A percentile compares a stretch with the other conserved stretches of the same genome.
Evolutionary conservation across 805 yeast genomes (phyloP).

Genomic region (Metschnikowia noctiluminum): DNA sequence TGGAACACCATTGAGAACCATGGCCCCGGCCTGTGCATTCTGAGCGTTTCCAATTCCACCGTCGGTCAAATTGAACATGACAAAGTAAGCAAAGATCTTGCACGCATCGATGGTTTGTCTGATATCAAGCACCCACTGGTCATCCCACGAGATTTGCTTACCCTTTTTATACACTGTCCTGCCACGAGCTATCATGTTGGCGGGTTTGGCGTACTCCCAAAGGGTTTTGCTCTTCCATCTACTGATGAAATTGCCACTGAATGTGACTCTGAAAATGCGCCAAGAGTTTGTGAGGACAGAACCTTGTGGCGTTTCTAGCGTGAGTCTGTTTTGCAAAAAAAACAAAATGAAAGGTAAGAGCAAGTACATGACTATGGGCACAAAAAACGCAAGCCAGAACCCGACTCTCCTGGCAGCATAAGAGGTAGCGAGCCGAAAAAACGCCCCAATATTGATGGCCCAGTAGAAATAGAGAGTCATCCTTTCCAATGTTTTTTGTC

Average conservation of each 20-base stretch:
- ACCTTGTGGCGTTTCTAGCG: conserved; percentile 37
- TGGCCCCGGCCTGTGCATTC: conserved; percentile 53
- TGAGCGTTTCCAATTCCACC: conserved; percentile 48
- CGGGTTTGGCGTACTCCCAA: conserved; percentile 50
- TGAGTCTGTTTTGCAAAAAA: conserved; percentile 25
- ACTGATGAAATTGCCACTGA: conserved; percentile 39
- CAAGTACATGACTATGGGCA: conserved; percentile 31
- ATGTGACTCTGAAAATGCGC: conserved; percentile 41
- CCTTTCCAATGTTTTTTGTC: conserved; percentile 41
- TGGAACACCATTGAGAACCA: conserved; percentile 52
- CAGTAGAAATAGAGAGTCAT: conserved; percentile 44
- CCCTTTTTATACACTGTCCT: conserved; percentile 23
- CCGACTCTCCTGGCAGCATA: conserved; percentile 51
- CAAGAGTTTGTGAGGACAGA: conserved; percentile 45
- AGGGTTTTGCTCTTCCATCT: conserved; percentile 40
- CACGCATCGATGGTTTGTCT: conserved; percentile 43
- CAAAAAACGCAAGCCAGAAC: conserved; percentile 52
- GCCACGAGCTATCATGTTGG: conserved; percentile 44
- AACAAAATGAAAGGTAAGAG: conserved; percentile 30
- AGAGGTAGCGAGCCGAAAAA: conserved; percentile 50
- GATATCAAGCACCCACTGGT: conserved; percentile 47
- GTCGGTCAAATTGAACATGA: conserved; percentile 40
- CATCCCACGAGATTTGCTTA: conserved; percentile 33
- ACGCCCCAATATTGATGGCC: conserved; percentile 55
- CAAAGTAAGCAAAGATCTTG: conserved; percentile 43